Percentiles rank a stretch among this genome's conserved stretches.
phyloP scores from a whole-genome alignment of 2,329 filamentous ascomycete genomes.

The Zasmidium angulare region DNA sequence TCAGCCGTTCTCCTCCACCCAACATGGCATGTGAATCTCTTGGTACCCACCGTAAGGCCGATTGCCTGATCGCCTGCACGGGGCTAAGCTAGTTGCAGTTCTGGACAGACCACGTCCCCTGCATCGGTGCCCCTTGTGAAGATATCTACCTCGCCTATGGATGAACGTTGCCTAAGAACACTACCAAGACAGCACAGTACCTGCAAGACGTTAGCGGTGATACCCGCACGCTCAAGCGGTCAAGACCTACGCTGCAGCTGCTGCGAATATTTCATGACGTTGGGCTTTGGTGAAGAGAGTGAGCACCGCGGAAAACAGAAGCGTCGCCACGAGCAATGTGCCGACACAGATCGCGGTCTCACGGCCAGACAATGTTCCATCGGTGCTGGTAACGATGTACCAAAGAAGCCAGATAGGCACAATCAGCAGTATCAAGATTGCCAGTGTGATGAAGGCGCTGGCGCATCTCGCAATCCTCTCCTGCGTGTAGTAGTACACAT shows the following conservation, averaged over 20 bases:
- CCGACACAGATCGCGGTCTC: slow-evolving; percentile 26
- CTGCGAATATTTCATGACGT: slow-evolving; percentile 30
- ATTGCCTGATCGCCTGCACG: too few species aligned
- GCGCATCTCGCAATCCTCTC: slow-evolving; percentile 25
- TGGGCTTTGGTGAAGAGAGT: slow-evolving; percentile 28
- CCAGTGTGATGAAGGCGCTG: slow-evolving; percentile 27
- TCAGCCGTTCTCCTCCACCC: too few species aligned
- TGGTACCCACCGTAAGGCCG: too few species aligned
- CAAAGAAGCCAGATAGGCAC: slow-evolving; percentile 32
- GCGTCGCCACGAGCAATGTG: slow-evolving; percentile 26
- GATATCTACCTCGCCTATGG: too few species aligned
- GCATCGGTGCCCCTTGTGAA: too few species aligned
- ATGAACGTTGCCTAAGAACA: slow-evolving; percentile 20
- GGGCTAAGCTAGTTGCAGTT: too few species aligned
- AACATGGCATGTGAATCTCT: too few species aligned
- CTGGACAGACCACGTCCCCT: too few species aligned
- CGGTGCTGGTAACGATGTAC: slow-evolving; percentile 21
- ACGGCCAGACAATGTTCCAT: slow-evolving; percentile 6
- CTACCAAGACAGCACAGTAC: slow-evolving; percentile 23
- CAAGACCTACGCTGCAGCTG: slow-evolving; percentile 28
- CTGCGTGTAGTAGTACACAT: slow-evolving; percentile 24
- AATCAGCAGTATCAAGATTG: slow-evolving; percentile 28
- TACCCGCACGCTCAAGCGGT: neutral
- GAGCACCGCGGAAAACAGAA: slow-evolving; percentile 28
- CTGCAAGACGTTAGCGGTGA: slow-evolving; percentile 2